Evolutionary conservation across 75 land plant species (phyloP).

Genomic region (Selaginella tamariscina): DNA sequence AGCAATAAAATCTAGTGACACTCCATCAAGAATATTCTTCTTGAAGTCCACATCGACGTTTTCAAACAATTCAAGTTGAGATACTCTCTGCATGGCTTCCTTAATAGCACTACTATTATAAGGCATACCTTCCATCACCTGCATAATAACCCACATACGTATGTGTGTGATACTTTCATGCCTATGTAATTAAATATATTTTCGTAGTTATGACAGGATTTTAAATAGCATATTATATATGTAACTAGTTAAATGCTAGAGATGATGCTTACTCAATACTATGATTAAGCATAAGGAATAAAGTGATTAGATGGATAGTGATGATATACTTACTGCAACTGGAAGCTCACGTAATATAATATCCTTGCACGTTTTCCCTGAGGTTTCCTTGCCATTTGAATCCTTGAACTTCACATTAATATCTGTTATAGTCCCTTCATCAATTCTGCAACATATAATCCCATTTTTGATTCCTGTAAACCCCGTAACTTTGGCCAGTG

Average conservation of each 20-base stretch:
- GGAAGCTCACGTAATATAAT: neutral
- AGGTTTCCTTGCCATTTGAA: neutral
- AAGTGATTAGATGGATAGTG: neutral
- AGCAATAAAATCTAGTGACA: neutral
- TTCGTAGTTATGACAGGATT: neutral
- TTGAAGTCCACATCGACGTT: neutral
- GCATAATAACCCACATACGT: too few relatives aligned
- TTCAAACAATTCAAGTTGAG: neutral
- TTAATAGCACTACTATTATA: constrained; percentile 4
- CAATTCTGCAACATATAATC: neutral
- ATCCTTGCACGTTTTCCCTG: neutral
- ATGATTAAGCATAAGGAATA: neutral
- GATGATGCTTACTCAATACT: neutral
- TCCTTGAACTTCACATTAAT: neutral
- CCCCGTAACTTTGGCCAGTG: neutral
- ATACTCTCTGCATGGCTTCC: neutral
- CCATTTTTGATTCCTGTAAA: constrained; percentile 2
- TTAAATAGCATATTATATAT: neutral
- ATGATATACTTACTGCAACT: neutral
- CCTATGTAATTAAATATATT: neutral
- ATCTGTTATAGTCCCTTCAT: neutral
- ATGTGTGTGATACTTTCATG: neutral
- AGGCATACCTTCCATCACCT: constrained; percentile 12
- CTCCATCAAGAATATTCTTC: neutral
- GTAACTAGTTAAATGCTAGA: neutral